Base-by-base conservation (phyloP, 2,329 filamentous ascomycete species). In the Botryotinia narcissicola region DNA sequence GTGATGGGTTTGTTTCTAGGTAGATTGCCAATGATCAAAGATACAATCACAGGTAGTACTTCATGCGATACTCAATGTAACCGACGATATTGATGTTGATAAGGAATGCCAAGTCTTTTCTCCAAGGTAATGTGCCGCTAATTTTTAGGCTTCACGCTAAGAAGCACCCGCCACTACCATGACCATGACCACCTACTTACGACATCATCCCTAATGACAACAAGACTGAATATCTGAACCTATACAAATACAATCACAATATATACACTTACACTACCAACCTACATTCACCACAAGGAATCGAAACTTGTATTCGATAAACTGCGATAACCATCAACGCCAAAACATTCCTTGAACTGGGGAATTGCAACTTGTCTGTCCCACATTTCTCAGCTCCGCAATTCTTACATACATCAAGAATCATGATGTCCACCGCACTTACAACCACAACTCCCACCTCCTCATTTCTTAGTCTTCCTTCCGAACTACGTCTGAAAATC, bases 401-500 rank as follows among this genome's bases (percentile, higher is more conserved):
- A 37, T 12, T 51, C 64, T 16, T 35, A 32, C 10, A 29, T 25
- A 29, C 40, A 46, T 61, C 67, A 25, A 70, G 35, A 42, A 29
- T 48, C 61, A 59, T 29, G 20, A 69, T 72, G 62, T 69, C 71
- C 14, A 68, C 63, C 54, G 35, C 20, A n/a, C 32, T 35, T 16
- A 44, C 44, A 29, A 62, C 54, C 57, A 22, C 60, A n/a, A 57
- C 67, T 16, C 32, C 51, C 12, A 67, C 51, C 61, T 51, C 73
- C 54, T 51, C 62, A 32, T 72, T 74, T 46, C 54, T 71, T 25
- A 44, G 20, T 35, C 70, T 74, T n/a, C 73, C 73, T 35, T 72
- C 69, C 8, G 73, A 74, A 42, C 63, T 74, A 4, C 73, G 73
- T 35, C 62, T 74, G 16, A 74, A 74, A 68, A 74, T 74, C 51